phyloP scores from a whole-genome alignment of 352 stramenopile genomes.

The Phytophthora citrophthora region DNA sequence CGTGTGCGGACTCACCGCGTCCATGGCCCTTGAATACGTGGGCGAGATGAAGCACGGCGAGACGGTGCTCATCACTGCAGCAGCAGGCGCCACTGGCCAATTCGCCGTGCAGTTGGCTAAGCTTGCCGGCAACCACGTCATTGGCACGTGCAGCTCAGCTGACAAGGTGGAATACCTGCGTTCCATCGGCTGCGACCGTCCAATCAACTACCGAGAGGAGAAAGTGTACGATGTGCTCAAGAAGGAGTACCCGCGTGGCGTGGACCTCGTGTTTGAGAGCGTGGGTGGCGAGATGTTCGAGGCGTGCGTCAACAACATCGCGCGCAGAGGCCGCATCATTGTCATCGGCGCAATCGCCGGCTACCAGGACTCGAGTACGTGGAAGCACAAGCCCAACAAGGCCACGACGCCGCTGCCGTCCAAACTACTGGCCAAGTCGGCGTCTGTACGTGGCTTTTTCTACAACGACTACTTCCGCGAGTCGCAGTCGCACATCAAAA shows the following conservation, averaged over 20 bases:
- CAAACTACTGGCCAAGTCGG: slow-evolving; percentile 44
- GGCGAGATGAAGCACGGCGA: slow-evolving; percentile 65
- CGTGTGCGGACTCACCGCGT: slow-evolving; percentile 53
- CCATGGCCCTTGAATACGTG: slow-evolving; percentile 57
- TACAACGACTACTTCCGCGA: slow-evolving; percentile 47
- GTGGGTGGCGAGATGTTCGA: slow-evolving; percentile 65
- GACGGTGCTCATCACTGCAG: slow-evolving; percentile 68
- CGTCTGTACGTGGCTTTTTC: slow-evolving; percentile 62
- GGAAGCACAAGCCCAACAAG: slow-evolving; percentile 38
- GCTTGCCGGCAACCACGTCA: slow-evolving; percentile 79
- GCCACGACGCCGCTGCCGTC: slow-evolving; percentile 33
- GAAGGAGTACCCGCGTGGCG: slow-evolving; percentile 70
- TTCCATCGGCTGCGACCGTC: slow-evolving; percentile 67
- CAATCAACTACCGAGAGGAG: slow-evolving; percentile 90
- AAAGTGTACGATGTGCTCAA: slow-evolving; percentile 60
- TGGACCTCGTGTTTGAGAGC: slow-evolving; percentile 75
- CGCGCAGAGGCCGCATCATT: slow-evolving; percentile 62
- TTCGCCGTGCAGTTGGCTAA: slow-evolving; percentile 89
- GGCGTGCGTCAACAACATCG: slow-evolving; percentile 61
- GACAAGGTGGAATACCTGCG: slow-evolving; percentile 88
- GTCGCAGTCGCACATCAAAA: slow-evolving; percentile 45
- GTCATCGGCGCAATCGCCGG: slow-evolving; percentile 64
- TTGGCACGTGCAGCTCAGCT: slow-evolving; percentile 81
- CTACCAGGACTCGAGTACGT: slow-evolving; percentile 48
- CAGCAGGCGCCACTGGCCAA: slow-evolving; percentile 80